These are phyloP conservation scores for Turritis glabra DNA, from an alignment of 345 rosid species.

Conservation along the genomic window DNA sequence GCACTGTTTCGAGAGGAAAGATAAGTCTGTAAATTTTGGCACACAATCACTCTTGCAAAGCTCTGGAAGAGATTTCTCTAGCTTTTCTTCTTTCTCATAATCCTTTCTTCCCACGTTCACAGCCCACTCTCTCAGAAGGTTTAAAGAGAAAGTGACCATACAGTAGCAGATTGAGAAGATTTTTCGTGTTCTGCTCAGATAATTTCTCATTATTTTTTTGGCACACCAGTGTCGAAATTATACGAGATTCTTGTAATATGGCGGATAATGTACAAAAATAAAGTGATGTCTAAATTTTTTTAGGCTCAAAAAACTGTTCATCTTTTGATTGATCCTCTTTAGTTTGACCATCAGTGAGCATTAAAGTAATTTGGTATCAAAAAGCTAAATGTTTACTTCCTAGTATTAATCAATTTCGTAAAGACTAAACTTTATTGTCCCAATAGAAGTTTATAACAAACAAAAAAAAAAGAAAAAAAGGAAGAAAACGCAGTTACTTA, in stretches of 20 bases:
- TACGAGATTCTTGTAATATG: neutral
- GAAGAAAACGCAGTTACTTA: neutral
- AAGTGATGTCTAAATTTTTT: neutral
- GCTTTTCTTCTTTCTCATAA: no score
- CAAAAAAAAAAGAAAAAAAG: neutral
- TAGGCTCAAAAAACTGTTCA: neutral
- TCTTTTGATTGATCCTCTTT: constrained; percentile 1
- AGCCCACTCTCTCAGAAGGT: no score
- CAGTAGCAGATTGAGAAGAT: no score
- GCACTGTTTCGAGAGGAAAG: no score
- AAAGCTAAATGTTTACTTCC: constrained; percentile 6
- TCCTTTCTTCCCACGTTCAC: no score
- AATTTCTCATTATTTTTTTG: no score
- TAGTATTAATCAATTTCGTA: neutral
- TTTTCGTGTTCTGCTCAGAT: no score
- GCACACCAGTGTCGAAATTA: no score
- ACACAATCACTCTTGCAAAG: no score
- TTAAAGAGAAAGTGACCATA: no score
- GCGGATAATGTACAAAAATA: neutral
- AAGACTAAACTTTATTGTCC: neutral
- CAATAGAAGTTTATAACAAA: neutral
- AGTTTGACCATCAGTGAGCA: neutral
- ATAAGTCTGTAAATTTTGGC: no score
- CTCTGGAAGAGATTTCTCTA: no score
- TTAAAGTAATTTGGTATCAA: neutral